Percentiles rank a stretch among this genome's conserved stretches.
Evolutionary conservation across 129 eudicot species (phyloP).

Genomic region (Smallanthus sonchifolius): DNA sequence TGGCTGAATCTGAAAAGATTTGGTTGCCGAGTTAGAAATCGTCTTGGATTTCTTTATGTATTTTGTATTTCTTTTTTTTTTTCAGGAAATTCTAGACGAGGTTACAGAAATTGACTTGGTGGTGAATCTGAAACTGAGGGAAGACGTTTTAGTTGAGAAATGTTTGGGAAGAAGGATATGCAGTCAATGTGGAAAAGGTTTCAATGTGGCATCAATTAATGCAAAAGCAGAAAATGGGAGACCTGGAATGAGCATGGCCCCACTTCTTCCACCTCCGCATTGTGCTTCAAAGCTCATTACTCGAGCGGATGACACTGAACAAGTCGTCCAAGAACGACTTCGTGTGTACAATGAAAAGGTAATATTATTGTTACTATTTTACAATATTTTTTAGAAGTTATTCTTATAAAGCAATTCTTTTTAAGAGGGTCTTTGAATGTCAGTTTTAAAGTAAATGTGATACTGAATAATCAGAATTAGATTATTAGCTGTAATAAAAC

Average conservation of each 20-base stretch:
- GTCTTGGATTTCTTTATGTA: not conserved
- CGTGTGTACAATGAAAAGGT: constrained; percentile 85
- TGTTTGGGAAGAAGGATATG: constrained; percentile 97
- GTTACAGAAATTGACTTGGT: constrained; percentile 90
- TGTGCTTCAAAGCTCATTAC: constrained; percentile 84
- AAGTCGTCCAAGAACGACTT: constrained; percentile 56
- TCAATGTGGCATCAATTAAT: constrained; percentile 79
- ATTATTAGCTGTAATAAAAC: not conserved
- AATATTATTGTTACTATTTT: not conserved
- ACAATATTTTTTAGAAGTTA: not conserved
- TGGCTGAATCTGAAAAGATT: not conserved
- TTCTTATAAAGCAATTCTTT: not conserved
- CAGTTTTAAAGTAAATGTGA: not conserved
- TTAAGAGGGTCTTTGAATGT: not conserved
- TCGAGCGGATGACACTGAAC: constrained; percentile 95
- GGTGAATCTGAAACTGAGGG: constrained; percentile 85
- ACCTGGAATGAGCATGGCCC: constrained; percentile 65
- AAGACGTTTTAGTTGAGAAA: constrained; percentile 76
- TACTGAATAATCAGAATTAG: not conserved
- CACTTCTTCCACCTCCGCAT: constrained; percentile 78
- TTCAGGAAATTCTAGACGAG: constrained; percentile 84
- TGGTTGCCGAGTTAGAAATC: not conserved
- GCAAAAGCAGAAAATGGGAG: constrained; percentile 51
- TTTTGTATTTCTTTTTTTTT: not conserved
- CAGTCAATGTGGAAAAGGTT: constrained; percentile 39